These are phyloP conservation scores for Colletotrichum echinochloae DNA, from an alignment of 2,329 filamentous ascomycete genomes.

Conservation along the genomic window DNA sequence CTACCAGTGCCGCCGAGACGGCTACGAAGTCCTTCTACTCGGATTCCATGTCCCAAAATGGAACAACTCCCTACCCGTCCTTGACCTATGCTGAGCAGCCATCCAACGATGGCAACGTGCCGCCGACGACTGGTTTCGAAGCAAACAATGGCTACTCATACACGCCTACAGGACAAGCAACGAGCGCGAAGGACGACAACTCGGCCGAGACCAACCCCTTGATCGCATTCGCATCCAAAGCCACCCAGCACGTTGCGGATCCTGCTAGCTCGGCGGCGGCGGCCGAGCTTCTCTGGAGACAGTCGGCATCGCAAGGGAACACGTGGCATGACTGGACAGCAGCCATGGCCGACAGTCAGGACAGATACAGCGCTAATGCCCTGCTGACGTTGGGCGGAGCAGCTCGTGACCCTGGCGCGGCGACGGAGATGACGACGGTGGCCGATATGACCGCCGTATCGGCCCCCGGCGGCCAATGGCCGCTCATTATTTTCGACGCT, in stretches of 20 bases:
- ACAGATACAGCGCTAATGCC: constrained; percentile 62
- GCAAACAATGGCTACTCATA: constrained; percentile 37
- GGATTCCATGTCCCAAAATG: constrained; percentile 43
- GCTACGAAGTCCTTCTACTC: constrained; percentile 49
- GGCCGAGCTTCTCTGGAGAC: constrained; percentile 51
- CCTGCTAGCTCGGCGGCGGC: constrained; percentile 43
- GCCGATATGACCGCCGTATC: constrained; percentile 32
- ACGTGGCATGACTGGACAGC: constrained; percentile 68
- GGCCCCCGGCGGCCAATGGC: constrained; percentile 36
- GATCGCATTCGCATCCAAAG: constrained; percentile 55
- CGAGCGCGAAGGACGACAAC: constrained; percentile 42
- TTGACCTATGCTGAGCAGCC: constrained; percentile 48
- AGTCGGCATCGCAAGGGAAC: constrained; percentile 50
- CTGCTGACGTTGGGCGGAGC: constrained; percentile 59
- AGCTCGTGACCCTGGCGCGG: constrained; percentile 23
- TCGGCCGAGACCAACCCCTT: constrained; percentile 52
- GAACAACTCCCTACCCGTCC: constrained; percentile 47
- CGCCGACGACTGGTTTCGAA: constrained; percentile 32
- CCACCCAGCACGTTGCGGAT: constrained; percentile 51
- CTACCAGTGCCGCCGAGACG: constrained; percentile 36
- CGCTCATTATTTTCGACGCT: constrained; percentile 33
- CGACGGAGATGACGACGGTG: constrained; percentile 35
- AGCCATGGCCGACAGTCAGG: constrained; percentile 62
- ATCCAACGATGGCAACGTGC: constrained; percentile 40
- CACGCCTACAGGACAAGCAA: constrained; percentile 22